Base-by-base conservation (phyloP, 2,329 filamentous ascomycete species). In the Beauveria sp. region DNA sequence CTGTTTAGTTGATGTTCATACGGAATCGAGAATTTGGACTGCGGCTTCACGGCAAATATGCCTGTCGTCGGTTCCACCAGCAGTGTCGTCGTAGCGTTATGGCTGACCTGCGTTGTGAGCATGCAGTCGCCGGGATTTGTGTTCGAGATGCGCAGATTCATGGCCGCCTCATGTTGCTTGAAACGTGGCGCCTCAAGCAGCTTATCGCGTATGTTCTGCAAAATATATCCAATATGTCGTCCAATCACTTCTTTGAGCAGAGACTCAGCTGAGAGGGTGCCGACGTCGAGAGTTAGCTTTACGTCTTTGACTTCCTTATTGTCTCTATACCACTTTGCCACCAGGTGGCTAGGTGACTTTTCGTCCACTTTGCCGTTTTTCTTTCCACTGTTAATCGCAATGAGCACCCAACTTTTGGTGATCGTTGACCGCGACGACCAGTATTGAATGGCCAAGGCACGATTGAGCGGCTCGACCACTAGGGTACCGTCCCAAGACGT, bases 391-490 rank as follows among this genome's bases (percentile, higher is more conserved):
- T 86, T 82, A 42, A 96, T 84, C 10, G 92, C 93, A 56, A 99
- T 80, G 66, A 98, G 88, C 53, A 99, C 80, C 93, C 95, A 99
- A 72, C 87, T 96, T 77, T 96, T 96, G 46, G 77, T 77, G 34
- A 74, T 71, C 5, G 69, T 67, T 22, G 69, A 65, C 14, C 87
- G 84, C 56, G 84, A 82, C 18, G 84, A 80, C 95, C 95, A 99
- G 75, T 99, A 99, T 69, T 97, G 93, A 40, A 99, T 83, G 10
- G 92, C 86, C 62, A 99, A 78, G 31, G 88, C 88, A 64, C 95
- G 85, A 71, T 95, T 90, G 43, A 96, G 80, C 31, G 87, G 81
- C 71, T 97, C 91, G 18, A 96, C 82, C 68, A 85, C 86, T 51
- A 98, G 73, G 40, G 88, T 87, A 61, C 90, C 88, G 38, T 87